Conservation (phyloP, 441 rosid genomes). For the Pelargonium fulgidum region DNA sequence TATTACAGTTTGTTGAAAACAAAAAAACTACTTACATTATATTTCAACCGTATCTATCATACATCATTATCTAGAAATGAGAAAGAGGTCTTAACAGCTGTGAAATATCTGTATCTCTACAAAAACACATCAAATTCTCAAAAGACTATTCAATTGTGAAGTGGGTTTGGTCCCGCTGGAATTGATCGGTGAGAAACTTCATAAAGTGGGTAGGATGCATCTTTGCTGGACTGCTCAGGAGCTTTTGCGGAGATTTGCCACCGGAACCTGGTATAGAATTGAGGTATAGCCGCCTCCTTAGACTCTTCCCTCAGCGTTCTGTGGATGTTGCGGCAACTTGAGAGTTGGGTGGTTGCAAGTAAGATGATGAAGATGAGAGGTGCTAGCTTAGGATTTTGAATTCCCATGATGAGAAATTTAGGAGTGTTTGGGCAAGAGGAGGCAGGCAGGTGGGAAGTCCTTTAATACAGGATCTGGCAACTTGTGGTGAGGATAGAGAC, state of each 20-base stretch:
- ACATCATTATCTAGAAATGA: slow-evolving; percentile 15
- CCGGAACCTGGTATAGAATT: slow-evolving; percentile 16
- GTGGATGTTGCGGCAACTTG: slow-evolving; percentile 30
- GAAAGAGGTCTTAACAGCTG: slow-evolving; percentile 21
- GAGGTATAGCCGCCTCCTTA: slow-evolving; percentile 12
- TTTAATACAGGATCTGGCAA: slow-evolving; percentile 18
- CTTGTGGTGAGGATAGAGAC: slow-evolving; percentile 23
- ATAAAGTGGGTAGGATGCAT: slow-evolving; percentile 25
- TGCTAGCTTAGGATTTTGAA: slow-evolving; percentile 20
- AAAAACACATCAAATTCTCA: not conserved
- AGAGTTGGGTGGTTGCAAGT: slow-evolving; percentile 25
- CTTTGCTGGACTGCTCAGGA: slow-evolving; percentile 23
- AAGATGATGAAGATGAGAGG: slow-evolving; percentile 29
- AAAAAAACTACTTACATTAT: slow-evolving; percentile 17
- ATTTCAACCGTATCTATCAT: slow-evolving; percentile 19
- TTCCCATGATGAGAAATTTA: slow-evolving; percentile 26
- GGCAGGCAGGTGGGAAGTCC: slow-evolving; percentile 7
- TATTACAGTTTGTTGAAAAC: slow-evolving; percentile 9
- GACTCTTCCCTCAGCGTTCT: slow-evolving; percentile 17
- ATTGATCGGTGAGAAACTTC: slow-evolving; percentile 36
- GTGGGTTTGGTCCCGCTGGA: slow-evolving; percentile 48
- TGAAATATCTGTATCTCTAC: slow-evolving; percentile 16
- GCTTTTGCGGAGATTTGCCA: slow-evolving; percentile 31
- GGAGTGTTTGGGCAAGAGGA: not conserved
- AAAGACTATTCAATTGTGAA: slow-evolving; percentile 37